Base-by-base conservation (phyloP, 1,139 yeast genomes). In the Debaryomyces udenii region DNA sequence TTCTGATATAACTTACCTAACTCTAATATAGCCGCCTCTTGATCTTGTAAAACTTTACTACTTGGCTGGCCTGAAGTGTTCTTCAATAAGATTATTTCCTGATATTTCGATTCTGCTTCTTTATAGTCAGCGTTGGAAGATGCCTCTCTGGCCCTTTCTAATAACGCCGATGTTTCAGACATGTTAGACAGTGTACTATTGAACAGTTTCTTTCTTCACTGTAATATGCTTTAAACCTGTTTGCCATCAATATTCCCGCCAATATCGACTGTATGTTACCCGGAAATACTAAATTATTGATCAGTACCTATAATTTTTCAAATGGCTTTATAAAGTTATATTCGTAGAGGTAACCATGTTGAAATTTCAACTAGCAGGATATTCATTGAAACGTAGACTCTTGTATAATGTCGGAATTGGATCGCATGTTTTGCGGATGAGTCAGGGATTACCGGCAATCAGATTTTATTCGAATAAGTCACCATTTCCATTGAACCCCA, bases 21-120 rank as follows among this genome's bases (percentile, higher is more conserved):
- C 53, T 82, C 88, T 39, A 79, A 56, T 34, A 85, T 81, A 33
- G 87, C 78, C 7, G 71, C 56, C 56, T 86, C 93, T 57, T 83
- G 86, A 46, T 75, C 77, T 52, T 72, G 75, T 41, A 60, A 53
- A 41, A 47, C 48, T 45, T 59, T 61, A 34, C 53, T 40, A 11
- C 47, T 40, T 36, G 59, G 49, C 46, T 65, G 44, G 16, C 40
- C 39, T 18, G 74, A 31, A 64, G 59, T 38, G 53, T 52, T 50
- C 56, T 61, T 44, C 62, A 80, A 45, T 55, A 61, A 46, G 63
- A 70, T 59, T 31, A 80, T 62, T 45, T 70, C 65, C 37, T 64
- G 59, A 58, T 82, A 86, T 32, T 76, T 65, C 26, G 64, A 44
- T 57, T 85, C 94, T 0, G 94, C 94, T 11, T 62, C 65, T 0